These are phyloP conservation scores for Nicotiana undulata DNA, from an alignment of 257 asterid genomes.

Conservation along the genomic window DNA sequence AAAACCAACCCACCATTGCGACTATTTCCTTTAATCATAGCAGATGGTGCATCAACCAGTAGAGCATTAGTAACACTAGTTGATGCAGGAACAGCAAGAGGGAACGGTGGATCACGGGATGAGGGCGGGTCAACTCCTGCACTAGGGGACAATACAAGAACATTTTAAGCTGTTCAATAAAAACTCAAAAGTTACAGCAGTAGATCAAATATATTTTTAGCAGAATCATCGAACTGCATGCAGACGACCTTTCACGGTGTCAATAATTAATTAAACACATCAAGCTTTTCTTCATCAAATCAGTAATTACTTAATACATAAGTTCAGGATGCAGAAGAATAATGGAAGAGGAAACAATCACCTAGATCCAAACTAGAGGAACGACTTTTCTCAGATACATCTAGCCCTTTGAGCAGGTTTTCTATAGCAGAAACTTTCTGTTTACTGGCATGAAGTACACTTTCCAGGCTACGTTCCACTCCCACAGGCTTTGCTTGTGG, in stretches of 20 bases:
- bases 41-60: slow-evolving; percentile 39
- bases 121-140: slow-evolving; percentile 99
- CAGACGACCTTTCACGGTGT: background rate
- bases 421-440: slow-evolving; percentile 97
- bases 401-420: slow-evolving; percentile 91
- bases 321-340: slow-evolving; percentile 6
- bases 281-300: background rate
- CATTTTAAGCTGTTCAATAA: slow-evolving; percentile 39
- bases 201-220: background rate
- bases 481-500: slow-evolving; percentile 72
- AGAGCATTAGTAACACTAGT: slow-evolving; percentile 49
- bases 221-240: background rate
- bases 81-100: slow-evolving; percentile 97
- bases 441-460: slow-evolving; percentile 91
- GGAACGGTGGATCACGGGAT: slow-evolving; percentile 98
- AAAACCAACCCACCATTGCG: slow-evolving; percentile 81
- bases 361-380: slow-evolving; percentile 99
- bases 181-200: slow-evolving; percentile 14
- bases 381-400: slow-evolving; percentile 64
- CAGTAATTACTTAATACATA: background rate
- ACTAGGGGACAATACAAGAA: slow-evolving; percentile 60
- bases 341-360: slow-evolving; percentile 35
- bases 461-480: slow-evolving; percentile 89
- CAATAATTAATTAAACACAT: background rate
- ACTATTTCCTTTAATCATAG: slow-evolving; percentile 54